Evolutionary conservation across 139 green algal genomes (phyloP).

Genomic region (Ulvella scutata): DNA sequence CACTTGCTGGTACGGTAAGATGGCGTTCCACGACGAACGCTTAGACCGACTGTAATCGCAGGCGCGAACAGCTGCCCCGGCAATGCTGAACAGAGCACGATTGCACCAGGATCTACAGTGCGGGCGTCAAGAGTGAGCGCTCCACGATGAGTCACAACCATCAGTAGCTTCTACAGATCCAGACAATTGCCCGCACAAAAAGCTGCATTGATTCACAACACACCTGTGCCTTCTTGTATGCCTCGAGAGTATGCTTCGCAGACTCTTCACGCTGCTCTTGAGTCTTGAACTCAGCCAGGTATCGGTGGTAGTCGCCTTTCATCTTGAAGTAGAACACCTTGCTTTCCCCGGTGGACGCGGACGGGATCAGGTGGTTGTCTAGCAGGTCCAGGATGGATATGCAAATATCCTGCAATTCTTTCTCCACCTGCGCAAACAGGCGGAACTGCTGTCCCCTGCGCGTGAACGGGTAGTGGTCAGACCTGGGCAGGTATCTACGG

Average conservation of each 20-base stretch:
- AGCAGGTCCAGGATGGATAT: slow-evolving; percentile 77
- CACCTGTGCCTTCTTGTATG: slow-evolving; percentile 90
- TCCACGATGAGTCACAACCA: too few species aligned
- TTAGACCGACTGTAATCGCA: too few species aligned
- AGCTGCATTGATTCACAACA: too few species aligned
- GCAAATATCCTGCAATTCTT: slow-evolving; percentile 79
- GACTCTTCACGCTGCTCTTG: slow-evolving; percentile 77
- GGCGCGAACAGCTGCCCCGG: too few species aligned
- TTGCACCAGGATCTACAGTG: too few species aligned
- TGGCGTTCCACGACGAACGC: too few species aligned
- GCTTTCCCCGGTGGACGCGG: slow-evolving; percentile 78
- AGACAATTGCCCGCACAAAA: too few species aligned
- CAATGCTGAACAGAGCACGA: too few species aligned
- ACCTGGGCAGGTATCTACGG: neutral
- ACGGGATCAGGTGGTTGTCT: slow-evolving; percentile 89
- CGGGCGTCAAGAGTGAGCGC: too few species aligned
- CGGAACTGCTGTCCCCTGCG: slow-evolving; percentile 17
- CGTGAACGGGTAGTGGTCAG: neutral
- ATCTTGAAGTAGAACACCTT: slow-evolving; percentile 97
- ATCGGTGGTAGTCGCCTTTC: slow-evolving; percentile 95
- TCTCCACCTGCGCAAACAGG: slow-evolving; percentile 47
- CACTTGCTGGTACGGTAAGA: too few species aligned
- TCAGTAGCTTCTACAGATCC: too few species aligned
- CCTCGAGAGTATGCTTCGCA: slow-evolving; percentile 85
- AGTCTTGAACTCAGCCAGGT: slow-evolving; percentile 96